phyloP scores from a whole-genome alignment of 805 yeast species.

The Nakazawaea pomicola region DNA sequence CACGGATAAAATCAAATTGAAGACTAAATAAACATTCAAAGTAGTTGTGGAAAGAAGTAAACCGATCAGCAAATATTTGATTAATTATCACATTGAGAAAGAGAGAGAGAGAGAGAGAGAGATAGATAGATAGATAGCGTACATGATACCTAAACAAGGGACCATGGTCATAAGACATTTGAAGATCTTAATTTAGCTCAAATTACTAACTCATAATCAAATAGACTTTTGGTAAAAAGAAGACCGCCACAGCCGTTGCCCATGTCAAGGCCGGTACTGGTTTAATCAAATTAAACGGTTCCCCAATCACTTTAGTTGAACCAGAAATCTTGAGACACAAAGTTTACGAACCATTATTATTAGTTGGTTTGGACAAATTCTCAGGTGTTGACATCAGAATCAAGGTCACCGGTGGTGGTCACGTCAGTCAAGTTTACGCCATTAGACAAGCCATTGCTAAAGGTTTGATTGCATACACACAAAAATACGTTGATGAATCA shows the following conservation, averaged over 20 bases:
- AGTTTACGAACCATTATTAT: conserved; percentile 98
- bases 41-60: too few relatives aligned
- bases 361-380: conserved; percentile 98
- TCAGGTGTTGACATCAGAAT: conserved; percentile 98
- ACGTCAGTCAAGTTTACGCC: conserved; percentile 99
- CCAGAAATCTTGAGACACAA: conserved; percentile 99
- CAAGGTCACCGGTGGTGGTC: conserved; percentile 99
- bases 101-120: too few relatives aligned
- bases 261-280: conserved; percentile 99
- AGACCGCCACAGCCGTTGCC: conserved; percentile 99
- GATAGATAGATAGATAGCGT: too few relatives aligned
- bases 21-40: too few relatives aligned
- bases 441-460: conserved; percentile 99
- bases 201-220: too few relatives aligned
- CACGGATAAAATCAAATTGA: too few relatives aligned
- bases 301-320: conserved; percentile 98
- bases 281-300: conserved; percentile 98
- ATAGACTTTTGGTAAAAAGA: conserved; percentile 99
- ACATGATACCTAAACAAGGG: neutral
- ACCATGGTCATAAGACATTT: neutral
- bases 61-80: too few relatives aligned
- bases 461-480: conserved; percentile 99
- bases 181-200: neutral
- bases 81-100: too few relatives aligned
- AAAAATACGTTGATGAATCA: conserved; percentile 98